Evolutionary conservation across 2,329 filamentous ascomycete species (phyloP), one percentile per base, ranked within the genome.

Genomic region (Aspergillus cejpii): DNA sequence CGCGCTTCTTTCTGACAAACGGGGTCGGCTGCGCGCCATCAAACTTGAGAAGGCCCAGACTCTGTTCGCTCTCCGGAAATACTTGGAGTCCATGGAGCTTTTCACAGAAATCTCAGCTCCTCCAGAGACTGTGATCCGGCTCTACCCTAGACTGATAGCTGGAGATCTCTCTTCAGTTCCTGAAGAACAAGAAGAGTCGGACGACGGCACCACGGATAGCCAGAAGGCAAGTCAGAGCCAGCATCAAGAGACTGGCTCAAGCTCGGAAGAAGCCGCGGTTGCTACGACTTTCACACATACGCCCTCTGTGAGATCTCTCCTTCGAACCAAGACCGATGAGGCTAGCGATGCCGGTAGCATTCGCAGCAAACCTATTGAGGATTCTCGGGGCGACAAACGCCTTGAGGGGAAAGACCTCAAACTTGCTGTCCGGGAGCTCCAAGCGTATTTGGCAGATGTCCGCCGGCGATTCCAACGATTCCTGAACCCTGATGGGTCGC

Each of bases 91-190:
- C 1, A 78, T 98, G 70, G 90, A 97, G 55, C 70, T 98, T 1
- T 97, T 97, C 68, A 87, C 87, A 3, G 85, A 92, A 43, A 88
- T 96, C 2, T 82, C 87, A 56, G 90, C 92, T 0, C 87, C 92
- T 0, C 91, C 92, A 0, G 88, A 94, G 62, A 78, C 87, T 40
- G 92, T 97, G 2, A 81, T 98, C 50, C 80, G 80, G 31, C 69
- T 97, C 7, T 98, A 89, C 56, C 92, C 92, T 1, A 82, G 76
- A 48, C 75, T 81, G 6, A 94, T 98, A 53, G 85, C 91, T 1
- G 92, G 92, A 0, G 81, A 87, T 19, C 68, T 94, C 1, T 89
- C 88, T 0, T 76, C 73, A 1, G 72, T 82, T 53, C 74, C 76
- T 17, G 74, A 73, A 26, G 71, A 78, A 6, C 52, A 53, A 20